A percentile compares a stretch with the other conserved stretches of the same genome.
Conservation (phyloP, 164 flowering plant species). For the Aristolochia contorta region DNA sequence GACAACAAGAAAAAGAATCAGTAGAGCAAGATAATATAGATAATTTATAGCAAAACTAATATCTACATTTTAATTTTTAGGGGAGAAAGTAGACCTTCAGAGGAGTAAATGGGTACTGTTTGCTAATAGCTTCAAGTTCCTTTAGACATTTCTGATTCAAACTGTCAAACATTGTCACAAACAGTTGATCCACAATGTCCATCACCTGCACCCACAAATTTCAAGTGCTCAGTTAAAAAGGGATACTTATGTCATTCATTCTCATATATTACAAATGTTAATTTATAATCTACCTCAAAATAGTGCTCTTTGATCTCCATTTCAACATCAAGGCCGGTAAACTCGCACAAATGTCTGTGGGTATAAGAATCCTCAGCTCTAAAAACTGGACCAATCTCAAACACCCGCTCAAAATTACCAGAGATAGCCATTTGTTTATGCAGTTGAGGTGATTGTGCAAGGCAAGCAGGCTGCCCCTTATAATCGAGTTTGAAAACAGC, state of each 20-base stretch:
- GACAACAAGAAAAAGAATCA: too few relatives aligned
- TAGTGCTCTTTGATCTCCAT: conserved; percentile 91
- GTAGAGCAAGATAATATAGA: too few relatives aligned
- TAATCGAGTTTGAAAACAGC: conserved; percentile 89
- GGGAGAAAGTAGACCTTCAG: conserved; percentile 51
- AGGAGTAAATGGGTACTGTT: conserved; percentile 80
- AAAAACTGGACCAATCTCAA: conserved; percentile 86
- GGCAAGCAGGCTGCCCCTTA: conserved; percentile 87
- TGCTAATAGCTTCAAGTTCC: conserved; percentile 66
- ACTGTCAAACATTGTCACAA: conserved; percentile 70
- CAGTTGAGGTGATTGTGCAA: conserved; percentile 98
- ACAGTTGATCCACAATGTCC: conserved; percentile 72
- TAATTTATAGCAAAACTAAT: too few relatives aligned
- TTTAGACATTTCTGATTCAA: conserved; percentile 59
- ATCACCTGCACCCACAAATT: conserved; percentile 41
- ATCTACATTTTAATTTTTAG: too few relatives aligned
- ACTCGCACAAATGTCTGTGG: conserved; percentile 92
- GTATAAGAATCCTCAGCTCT: conserved; percentile 94
- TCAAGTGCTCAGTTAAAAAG: conserved; percentile 9
- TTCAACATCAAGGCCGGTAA: conserved; percentile 92
- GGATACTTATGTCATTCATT: background rate
- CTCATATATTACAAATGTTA: background rate
- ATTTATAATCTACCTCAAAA: conserved; percentile 49
- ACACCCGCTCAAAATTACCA: conserved; percentile 87
- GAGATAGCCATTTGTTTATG: conserved; percentile 95